Evolutionary conservation across 352 stramenopile species (phyloP).

Genomic region (Pythium chondricola): DNA sequence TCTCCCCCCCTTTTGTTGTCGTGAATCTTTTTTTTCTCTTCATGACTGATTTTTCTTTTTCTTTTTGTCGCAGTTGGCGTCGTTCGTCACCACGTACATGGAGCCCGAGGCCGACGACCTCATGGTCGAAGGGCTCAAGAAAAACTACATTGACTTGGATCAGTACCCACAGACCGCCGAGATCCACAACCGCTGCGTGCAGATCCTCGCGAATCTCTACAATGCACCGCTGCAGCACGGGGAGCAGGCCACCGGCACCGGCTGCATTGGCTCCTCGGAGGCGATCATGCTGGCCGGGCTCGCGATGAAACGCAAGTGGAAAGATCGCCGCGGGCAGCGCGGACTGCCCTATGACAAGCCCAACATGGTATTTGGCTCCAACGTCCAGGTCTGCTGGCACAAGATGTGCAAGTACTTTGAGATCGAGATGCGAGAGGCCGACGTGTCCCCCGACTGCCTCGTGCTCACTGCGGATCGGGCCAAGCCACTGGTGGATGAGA

Average conservation of each 20-base stretch:
- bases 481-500: conserved; percentile 80
- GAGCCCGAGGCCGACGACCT: conserved; percentile 87
- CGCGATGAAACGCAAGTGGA: conserved; percentile 90
- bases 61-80: conserved; percentile 45
- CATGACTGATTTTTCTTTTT: background rate
- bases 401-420: conserved; percentile 95
- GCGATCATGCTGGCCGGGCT: conserved; percentile 89
- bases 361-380: conserved; percentile 91
- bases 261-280: conserved; percentile 90
- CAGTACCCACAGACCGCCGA: conserved; percentile 91
- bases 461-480: conserved; percentile 81
- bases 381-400: conserved; percentile 92
- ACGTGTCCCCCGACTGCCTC: conserved; percentile 81
- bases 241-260: conserved; percentile 71
- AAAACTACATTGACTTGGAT: conserved; percentile 92
- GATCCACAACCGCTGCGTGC: conserved; percentile 91
- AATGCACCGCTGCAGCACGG: conserved; percentile 58
- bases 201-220: conserved; percentile 90
- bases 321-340: conserved; percentile 71
- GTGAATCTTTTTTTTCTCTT: background rate
- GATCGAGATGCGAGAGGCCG: conserved; percentile 84
- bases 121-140: conserved; percentile 80
- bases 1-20: background rate
- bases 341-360: conserved; percentile 80
- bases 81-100: conserved; percentile 92